These are phyloP conservation scores for Nissolia schottii DNA, from an alignment of 306 rosid genomes.

Conservation along the genomic window DNA sequence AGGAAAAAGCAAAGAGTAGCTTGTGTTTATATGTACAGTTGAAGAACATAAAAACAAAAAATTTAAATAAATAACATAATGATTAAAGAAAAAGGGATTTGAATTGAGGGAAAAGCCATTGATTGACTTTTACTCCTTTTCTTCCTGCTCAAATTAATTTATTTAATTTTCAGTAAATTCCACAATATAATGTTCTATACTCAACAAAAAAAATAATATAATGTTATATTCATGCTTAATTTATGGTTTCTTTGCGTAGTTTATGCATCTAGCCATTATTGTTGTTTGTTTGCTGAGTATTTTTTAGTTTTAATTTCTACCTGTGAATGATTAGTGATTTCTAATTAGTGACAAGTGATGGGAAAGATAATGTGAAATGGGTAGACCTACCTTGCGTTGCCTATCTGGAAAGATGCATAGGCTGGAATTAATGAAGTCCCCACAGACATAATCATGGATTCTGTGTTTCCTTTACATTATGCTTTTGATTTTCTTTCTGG, in stretches of 20 bases:
- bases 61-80: neutral
- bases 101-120: slow-evolving; percentile 14
- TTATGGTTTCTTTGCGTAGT: too few relatives aligned
- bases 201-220: too few relatives aligned
- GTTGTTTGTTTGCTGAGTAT: slow-evolving; percentile 22
- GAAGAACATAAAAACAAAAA: neutral
- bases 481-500: slow-evolving; percentile 36
- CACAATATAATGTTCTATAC: too few relatives aligned
- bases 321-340: slow-evolving; percentile 17
- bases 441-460: slow-evolving; percentile 37
- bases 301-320: neutral
- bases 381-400: slow-evolving; percentile 15
- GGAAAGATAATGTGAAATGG: slow-evolving; percentile 22
- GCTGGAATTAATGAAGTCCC: slow-evolving; percentile 35
- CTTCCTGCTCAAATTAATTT: neutral
- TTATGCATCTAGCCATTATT: slow-evolving; percentile 7
- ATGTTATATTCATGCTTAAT: neutral
- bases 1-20: slow-evolving; percentile 15
- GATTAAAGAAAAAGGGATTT: neutral
- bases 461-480: slow-evolving; percentile 21
- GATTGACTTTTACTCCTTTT: slow-evolving; percentile 32
- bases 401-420: slow-evolving; percentile 44
- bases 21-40: slow-evolving; percentile 24
- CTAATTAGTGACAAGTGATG: slow-evolving; percentile 25
- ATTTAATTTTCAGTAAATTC: neutral